Conservation (phyloP, 2,329 filamentous ascomycete species). For the Uncinocarpus reesii region DNA sequence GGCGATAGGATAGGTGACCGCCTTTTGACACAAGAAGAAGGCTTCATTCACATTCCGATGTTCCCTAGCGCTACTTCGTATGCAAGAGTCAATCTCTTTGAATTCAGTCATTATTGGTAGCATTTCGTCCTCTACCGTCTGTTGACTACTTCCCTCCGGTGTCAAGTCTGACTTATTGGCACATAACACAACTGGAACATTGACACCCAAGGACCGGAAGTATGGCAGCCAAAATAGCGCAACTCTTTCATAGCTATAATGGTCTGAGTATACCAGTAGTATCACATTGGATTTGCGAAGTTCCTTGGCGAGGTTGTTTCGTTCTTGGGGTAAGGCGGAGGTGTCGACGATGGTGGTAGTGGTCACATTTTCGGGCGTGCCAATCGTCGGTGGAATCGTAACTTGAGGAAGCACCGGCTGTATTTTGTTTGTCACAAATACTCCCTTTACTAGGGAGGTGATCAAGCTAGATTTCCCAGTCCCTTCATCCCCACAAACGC, state of each 20-base stretch:
- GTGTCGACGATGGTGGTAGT: conserved; percentile 92
- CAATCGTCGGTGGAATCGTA: conserved; percentile 84
- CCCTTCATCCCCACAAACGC: conserved; percentile 91
- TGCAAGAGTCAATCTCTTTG: conserved; percentile 96
- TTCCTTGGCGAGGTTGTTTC: conserved; percentile 80
- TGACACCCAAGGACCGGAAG: conserved; percentile 94
- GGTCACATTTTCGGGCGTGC: conserved; percentile 90
- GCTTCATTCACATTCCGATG: conserved; percentile 92
- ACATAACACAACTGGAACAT: conserved; percentile 91
- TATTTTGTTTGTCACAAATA: conserved; percentile 92
- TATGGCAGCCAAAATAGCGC: conserved; percentile 98
- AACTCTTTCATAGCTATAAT: conserved; percentile 97
- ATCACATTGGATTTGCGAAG: conserved; percentile 97
- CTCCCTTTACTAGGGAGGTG: conserved; percentile 90
- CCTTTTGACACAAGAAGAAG: conserved; percentile 97
- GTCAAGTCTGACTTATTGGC: conserved; percentile 94
- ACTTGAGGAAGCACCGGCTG: conserved; percentile 90
- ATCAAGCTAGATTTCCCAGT: conserved; percentile 92
- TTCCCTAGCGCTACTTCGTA: conserved; percentile 82
- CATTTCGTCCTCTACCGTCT: conserved; percentile 95
- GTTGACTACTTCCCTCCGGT: conserved; percentile 61
- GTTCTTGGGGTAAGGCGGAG: conserved; percentile 85
- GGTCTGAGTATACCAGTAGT: conserved; percentile 89
- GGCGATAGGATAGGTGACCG: conserved; percentile 91
- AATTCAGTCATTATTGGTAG: conserved; percentile 96